Evolutionary conservation across 1,284 basidiomycete species (phyloP).

Genomic region (Apiotrichum sp.): DNA sequence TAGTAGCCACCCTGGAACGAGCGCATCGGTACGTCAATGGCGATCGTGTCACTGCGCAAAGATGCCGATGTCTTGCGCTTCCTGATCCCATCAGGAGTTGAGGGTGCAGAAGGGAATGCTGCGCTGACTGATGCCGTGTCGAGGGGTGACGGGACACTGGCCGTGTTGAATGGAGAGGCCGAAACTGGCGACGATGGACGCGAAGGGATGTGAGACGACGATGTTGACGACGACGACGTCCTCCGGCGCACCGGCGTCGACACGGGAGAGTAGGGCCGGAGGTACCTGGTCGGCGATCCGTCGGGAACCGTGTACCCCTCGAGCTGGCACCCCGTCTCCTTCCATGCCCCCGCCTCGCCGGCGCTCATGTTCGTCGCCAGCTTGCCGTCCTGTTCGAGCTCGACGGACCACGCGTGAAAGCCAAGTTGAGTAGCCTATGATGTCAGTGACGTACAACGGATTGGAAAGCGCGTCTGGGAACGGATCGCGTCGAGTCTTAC

Average conservation of each 20-base stretch:
- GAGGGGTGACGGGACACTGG: no score
- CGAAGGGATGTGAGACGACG: no score
- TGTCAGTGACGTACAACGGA: no score
- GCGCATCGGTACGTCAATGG: constrained; percentile 68
- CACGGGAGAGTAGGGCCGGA: background rate
- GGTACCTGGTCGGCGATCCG: constrained; percentile 26
- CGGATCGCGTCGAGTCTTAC: no score
- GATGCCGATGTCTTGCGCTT: background rate
- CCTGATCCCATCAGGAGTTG: background rate
- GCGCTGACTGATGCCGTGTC: background rate
- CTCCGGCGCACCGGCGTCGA: background rate
- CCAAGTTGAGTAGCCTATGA: constrained; percentile 19
- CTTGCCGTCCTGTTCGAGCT: constrained; percentile 13
- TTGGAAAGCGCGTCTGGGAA: background rate
- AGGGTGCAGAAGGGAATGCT: background rate
- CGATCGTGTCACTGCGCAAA: background rate
- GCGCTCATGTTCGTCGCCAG: constrained; percentile 43
- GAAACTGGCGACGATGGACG: no score
- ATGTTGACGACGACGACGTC: background rate
- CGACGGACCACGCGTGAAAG: constrained; percentile 37
- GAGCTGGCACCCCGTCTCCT: background rate
- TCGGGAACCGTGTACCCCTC: no score
- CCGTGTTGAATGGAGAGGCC: no score
- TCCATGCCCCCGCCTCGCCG: background rate
- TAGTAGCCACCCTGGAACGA: constrained; percentile 75